A percentile compares a stretch with the other conserved stretches of the same genome.
These are phyloP conservation scores for Dalbergia oliveri DNA, from an alignment of 306 rosid genomes.

Conservation along the genomic window DNA sequence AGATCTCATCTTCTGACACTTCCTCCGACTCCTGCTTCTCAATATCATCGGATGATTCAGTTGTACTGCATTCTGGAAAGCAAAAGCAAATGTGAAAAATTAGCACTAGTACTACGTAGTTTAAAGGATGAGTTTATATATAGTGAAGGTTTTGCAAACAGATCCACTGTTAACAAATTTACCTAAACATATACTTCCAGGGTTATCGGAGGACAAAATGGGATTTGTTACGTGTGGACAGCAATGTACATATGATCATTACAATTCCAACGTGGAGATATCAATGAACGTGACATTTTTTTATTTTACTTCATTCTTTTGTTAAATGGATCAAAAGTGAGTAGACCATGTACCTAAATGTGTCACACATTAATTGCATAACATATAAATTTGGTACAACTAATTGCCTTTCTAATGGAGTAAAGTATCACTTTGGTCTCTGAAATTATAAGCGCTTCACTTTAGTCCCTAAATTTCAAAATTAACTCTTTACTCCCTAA, in stretches of 20 bases:
- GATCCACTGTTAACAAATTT: conserved; percentile 27
- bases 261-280: conserved; percentile 7
- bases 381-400: neutral
- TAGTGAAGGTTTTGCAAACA: conserved; percentile 36
- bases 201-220: conserved; percentile 5
- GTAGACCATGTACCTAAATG: neutral
- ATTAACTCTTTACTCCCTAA: too few species aligned
- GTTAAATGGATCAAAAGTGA: conserved; percentile 1
- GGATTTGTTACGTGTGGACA: neutral
- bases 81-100: conserved; percentile 40
- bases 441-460: too few species aligned
- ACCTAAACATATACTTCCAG: neutral
- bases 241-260: conserved; percentile 1
- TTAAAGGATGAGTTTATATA: conserved; percentile 29
- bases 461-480: too few species aligned
- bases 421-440: too few species aligned
- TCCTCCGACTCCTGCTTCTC: conserved; percentile 93
- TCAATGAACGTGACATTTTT: neutral
- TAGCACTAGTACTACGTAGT: neutral
- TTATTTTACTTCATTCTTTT: neutral
- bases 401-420: too few species aligned
- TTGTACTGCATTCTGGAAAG: conserved; percentile 87
- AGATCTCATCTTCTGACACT: conserved; percentile 86
- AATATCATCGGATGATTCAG: conserved; percentile 90
- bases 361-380: conserved; percentile 10